Conservation (phyloP, 148 eudicot species). For the Chenopodium album region DNA sequence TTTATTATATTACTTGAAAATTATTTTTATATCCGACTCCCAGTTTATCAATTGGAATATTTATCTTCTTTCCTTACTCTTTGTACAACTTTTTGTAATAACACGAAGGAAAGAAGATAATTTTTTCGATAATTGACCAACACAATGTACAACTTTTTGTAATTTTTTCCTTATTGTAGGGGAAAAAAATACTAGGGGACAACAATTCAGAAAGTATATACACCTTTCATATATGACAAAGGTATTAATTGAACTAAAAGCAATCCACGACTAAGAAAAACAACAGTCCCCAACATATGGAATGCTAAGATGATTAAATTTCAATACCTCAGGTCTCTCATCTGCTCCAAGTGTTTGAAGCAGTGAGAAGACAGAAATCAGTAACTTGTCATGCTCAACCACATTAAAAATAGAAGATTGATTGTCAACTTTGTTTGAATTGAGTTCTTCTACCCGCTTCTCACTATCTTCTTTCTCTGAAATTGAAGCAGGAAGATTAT, state of each 20-base stretch:
- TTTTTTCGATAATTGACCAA: too few relatives aligned
- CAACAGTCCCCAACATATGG: background rate
- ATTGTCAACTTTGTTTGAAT: conserved; percentile 30
- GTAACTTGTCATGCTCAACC: conserved; percentile 67
- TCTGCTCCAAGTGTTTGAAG: conserved; percentile 93
- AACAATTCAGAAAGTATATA: background rate
- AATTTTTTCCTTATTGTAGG: background rate
- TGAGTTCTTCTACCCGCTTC: conserved; percentile 34
- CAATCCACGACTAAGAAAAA: background rate
- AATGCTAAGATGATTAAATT: background rate
- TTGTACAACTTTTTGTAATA: too few relatives aligned
- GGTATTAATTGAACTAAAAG: background rate
- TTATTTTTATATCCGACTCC: too few relatives aligned
- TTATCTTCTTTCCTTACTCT: too few relatives aligned
- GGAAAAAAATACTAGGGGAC: background rate
- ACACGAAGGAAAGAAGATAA: too few relatives aligned
- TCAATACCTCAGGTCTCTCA: conserved; percentile 92
- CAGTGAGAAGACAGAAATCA: conserved; percentile 71
- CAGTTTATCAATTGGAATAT: too few relatives aligned
- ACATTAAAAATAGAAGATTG: conserved; percentile 44
- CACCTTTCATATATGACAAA: background rate
- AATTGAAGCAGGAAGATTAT: conserved; percentile 23
- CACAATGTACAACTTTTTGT: too few relatives aligned
- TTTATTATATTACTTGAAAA: too few relatives aligned
- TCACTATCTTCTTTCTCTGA: conserved; percentile 34